Percentiles rank a stretch among this genome's conserved stretches.
Conservation (phyloP, 371 early-diverging fungal genomes). For the Mortierella sp. region DNA sequence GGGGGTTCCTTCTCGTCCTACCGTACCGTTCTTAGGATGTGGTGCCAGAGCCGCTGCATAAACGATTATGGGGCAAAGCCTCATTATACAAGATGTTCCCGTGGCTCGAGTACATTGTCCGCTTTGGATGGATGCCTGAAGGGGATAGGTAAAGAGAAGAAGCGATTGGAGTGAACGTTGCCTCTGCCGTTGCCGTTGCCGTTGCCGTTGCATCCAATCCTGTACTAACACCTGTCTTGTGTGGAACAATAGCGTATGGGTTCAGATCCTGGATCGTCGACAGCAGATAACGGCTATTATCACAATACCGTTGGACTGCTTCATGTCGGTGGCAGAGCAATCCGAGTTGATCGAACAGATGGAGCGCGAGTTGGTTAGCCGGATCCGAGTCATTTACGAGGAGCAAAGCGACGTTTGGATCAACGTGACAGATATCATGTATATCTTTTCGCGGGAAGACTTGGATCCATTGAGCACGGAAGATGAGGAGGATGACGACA, state of each 20-base stretch:
- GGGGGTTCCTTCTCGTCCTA: not conserved
- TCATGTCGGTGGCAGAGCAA: constrained; percentile 55
- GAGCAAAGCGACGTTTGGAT: constrained; percentile 72
- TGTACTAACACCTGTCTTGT: not conserved
- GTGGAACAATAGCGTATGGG: constrained; percentile 69
- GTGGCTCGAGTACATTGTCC: constrained; percentile 82
- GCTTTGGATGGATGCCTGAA: constrained; percentile 80
- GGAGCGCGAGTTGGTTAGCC: constrained; percentile 42
- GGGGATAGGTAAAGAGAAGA: constrained; percentile 58
- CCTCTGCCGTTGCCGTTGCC: too few species aligned
- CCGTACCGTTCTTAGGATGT: constrained; percentile 17
- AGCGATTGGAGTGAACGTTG: not conserved
- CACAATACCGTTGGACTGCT: constrained; percentile 59
- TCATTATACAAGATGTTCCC: constrained; percentile 65
- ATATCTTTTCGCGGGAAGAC: constrained; percentile 56
- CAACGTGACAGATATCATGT: constrained; percentile 68
- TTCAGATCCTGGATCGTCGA: constrained; percentile 73
- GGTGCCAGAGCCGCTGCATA: constrained; percentile 55
- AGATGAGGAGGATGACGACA: constrained; percentile 4
- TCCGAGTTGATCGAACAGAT: constrained; percentile 24
- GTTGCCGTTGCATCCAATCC: too few species aligned
- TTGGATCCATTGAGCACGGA: not conserved
- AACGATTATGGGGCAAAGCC: constrained; percentile 61
- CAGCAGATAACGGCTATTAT: constrained; percentile 69
- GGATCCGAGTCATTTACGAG: constrained; percentile 67